Evolutionary conservation across 352 stramenopile species (phyloP).

Genomic region (Phytophthora boehmeriae): DNA sequence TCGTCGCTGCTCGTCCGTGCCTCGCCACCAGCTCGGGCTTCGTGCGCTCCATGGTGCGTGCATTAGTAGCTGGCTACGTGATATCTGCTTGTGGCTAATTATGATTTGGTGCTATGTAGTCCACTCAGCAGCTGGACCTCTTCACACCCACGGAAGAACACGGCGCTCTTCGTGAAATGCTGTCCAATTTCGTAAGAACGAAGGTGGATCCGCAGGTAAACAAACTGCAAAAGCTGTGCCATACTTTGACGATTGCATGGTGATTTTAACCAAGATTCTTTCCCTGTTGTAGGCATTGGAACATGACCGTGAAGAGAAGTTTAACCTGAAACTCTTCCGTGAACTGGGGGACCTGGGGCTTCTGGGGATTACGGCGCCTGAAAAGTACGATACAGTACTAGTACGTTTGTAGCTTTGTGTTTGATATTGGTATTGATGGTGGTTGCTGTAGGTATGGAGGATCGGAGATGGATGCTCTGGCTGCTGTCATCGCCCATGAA

Average conservation of each 20-base stretch:
- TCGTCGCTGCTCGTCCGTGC: slow-evolving; percentile 18
- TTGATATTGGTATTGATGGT: neutral
- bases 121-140: slow-evolving; percentile 57
- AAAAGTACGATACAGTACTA: slow-evolving; percentile 78
- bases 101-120: slow-evolving; percentile 7
- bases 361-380: slow-evolving; percentile 95
- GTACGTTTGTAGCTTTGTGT: neutral
- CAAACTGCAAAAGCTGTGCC: neutral
- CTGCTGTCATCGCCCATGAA: slow-evolving; percentile 95
- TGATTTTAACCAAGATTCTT: neutral
- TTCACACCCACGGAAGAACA: slow-evolving; percentile 92
- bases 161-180: slow-evolving; percentile 92
- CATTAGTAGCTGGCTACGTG: neutral
- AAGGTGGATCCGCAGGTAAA: slow-evolving; percentile 97
- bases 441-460: slow-evolving; percentile 85
- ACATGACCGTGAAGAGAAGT: slow-evolving; percentile 96
- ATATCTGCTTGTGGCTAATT: slow-evolving; percentile 1
- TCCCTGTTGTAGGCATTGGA: slow-evolving; percentile 72
- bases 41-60: slow-evolving; percentile 31
- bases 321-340: slow-evolving; percentile 96
- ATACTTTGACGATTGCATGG: neutral
- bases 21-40: slow-evolving; percentile 10
- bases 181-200: slow-evolving; percentile 92
- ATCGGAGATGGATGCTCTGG: slow-evolving; percentile 95
- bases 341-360: slow-evolving; percentile 95